Base-by-base conservation (phyloP, 2,329 filamentous ascomycete species). In the Colletotrichum limetticola region DNA sequence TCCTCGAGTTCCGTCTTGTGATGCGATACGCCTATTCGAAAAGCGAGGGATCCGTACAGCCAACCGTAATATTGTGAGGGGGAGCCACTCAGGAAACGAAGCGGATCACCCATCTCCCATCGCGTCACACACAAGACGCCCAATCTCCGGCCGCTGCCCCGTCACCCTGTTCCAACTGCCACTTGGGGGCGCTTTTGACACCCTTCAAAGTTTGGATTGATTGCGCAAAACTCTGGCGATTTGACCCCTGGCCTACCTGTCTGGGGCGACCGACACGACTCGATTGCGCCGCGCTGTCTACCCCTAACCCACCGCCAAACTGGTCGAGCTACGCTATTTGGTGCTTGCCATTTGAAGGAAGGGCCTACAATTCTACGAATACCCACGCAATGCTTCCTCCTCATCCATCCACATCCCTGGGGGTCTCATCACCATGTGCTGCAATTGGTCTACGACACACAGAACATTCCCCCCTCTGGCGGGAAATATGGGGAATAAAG, bases 361-460 rank as follows among this genome's bases (percentile, higher is more conserved):
- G 7, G 12, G 14, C 62, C 22, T 12, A 22, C 35, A 49, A 55
- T 30, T n/a, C 28, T 12, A 16, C 59, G 42, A 22, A 28, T 26
- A 11, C 64, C 59, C 66, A 63, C 30, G 24, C 59, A 32, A 4
- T 46, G 55, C 63, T 60, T 60, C 28, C 65, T 46, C 28, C 24
- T 63, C 49, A 46, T 32, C 52, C 66, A 22, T 69, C 30, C 66
- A 37, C 28, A 60, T 52, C 42, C 59, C 55, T 65, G 53, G 66
- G 69, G 55, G 66, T 26, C 66, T 55, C 70, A 68, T n/a, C 28
- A 26, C 22, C 24, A 14, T 37, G 19, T 24, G 46, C 32, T 70
- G 22, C 61, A 70, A 72, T 72, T 72, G 70, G 70, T 56, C n/a
- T 16, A 67, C 66, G 60, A 70, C 65, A 65, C 59, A 46, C 46